Base-by-base conservation (phyloP, 1,284 basidiomycete genomes). In the Fomitopsis schrenkii region DNA sequence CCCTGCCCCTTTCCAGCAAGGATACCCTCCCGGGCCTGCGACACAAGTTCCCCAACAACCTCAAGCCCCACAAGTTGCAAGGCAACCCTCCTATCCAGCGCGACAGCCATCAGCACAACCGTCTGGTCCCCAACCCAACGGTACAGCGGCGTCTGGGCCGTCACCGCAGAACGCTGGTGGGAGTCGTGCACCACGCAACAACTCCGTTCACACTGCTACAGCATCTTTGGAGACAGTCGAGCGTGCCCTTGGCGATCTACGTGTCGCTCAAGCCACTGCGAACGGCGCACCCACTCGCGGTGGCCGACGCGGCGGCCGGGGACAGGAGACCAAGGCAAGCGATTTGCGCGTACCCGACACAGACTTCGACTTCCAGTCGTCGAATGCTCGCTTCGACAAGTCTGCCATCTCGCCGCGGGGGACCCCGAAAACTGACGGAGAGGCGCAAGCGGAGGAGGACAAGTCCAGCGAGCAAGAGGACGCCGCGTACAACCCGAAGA, bases 331-430 rank as follows among this genome's bases (percentile, higher is more conserved):
- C 62, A 83, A 82, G 65, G 83, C 66, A 33, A 70, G 64, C 52
- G 75, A 73, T 57, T 59, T 75, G 45, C 70, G 69, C 28, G 76
- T 93, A 0, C 91, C 91, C 0, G 72, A 78, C 2, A 86, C 85
- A 0, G 91, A 92, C 70, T 93, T 92, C 68, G 91, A 93, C 75
- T 93, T 93, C 71, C 77, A 82, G 71, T 79, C 80, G 62, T 83
- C 83, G 62, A 93, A 93, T 64, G 88, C 87, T 5, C 83, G 83
- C 58, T 93, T 93, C 67, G 88, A 91, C 74, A 93, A 93, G 73
- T 76, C 83, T 17, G 83, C 85, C 14, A 59, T 87, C 2, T 63
- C 69, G 28, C 60, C 64, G 38, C 62, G 64, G 68, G 68, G 66
- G 15, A 68, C 66, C 12, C 65, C 65, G 26, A 70, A 66, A 59